phyloP scores from a whole-genome alignment of 192 early-diverging fungal genomes.

The Radiomyces spectabilis region DNA sequence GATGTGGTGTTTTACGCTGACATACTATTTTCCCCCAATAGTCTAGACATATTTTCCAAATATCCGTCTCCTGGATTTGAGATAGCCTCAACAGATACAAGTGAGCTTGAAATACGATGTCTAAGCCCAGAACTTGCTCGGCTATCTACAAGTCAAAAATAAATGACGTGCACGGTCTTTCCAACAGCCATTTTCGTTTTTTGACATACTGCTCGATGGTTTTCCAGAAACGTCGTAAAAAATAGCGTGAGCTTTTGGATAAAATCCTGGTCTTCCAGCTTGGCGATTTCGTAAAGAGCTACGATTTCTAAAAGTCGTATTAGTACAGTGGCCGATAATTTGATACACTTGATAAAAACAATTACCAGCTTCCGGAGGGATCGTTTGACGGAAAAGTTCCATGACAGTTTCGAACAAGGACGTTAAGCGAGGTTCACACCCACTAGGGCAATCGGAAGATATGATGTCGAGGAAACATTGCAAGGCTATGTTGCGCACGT shows the following conservation, averaged over 20 bases:
- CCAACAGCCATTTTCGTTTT: background rate
- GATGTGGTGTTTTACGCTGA: too few relatives aligned
- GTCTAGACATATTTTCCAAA: slow-evolving; percentile 16
- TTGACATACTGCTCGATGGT: background rate
- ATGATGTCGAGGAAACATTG: background rate
- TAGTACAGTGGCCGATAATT: background rate
- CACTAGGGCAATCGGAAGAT: background rate
- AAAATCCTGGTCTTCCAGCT: slow-evolving; percentile 1
- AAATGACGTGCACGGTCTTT: too few relatives aligned
- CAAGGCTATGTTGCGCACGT: background rate
- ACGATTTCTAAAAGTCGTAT: background rate
- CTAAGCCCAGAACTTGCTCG: background rate
- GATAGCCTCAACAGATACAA: background rate
- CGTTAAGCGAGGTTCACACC: too few relatives aligned
- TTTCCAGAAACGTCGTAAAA: slow-evolving; percentile 6
- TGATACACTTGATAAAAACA: too few relatives aligned
- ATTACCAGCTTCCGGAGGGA: too few relatives aligned
- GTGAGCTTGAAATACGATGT: background rate
- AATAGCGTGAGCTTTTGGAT: slow-evolving; percentile 7
- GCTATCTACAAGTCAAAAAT: too few relatives aligned
- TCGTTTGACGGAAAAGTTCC: too few relatives aligned
- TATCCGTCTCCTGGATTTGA: slow-evolving; percentile 4
- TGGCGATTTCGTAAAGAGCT: background rate
- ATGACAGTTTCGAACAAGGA: too few relatives aligned
- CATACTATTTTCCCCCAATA: slow-evolving; percentile 19